phyloP scores from a whole-genome alignment of 169 alveolate genomes.

The Cystoisospora suis region DNA sequence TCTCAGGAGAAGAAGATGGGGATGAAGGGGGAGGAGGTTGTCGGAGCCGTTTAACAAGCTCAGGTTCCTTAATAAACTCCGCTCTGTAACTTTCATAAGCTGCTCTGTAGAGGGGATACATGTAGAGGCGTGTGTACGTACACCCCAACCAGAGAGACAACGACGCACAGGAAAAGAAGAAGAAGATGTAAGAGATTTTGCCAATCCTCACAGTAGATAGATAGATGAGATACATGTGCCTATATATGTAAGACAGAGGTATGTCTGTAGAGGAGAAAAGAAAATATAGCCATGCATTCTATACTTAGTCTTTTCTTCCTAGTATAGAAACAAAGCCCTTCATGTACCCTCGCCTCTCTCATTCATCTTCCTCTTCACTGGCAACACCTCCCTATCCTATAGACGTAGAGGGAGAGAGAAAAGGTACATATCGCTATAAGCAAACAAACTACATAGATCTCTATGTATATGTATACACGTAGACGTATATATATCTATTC shows the following conservation, averaged over 20 bases:
- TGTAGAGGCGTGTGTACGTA: too few species aligned
- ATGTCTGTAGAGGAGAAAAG: background rate
- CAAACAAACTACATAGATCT: background rate
- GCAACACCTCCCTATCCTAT: too few species aligned
- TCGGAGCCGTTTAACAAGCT: constrained; percentile 61
- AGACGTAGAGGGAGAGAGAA: background rate
- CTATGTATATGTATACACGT: background rate
- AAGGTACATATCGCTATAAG: background rate
- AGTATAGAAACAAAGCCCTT: too few species aligned
- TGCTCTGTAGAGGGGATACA: constrained; percentile 26
- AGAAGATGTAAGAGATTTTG: background rate
- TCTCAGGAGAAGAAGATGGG: background rate
- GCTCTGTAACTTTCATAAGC: constrained; percentile 58
- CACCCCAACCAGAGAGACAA: background rate
- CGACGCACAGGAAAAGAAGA: background rate
- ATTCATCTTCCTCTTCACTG: too few species aligned
- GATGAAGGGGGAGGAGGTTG: background rate
- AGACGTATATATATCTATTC: background rate
- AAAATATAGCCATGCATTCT: too few species aligned
- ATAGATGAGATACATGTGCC: too few species aligned
- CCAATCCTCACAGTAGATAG: too few species aligned
- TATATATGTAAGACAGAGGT: background rate
- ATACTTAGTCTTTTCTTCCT: too few species aligned
- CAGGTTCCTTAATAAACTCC: constrained; percentile 62
- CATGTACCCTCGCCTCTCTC: too few species aligned